Base-by-base conservation (phyloP, 163 green algal genomes). In the Prototheca wickerhamii region DNA sequence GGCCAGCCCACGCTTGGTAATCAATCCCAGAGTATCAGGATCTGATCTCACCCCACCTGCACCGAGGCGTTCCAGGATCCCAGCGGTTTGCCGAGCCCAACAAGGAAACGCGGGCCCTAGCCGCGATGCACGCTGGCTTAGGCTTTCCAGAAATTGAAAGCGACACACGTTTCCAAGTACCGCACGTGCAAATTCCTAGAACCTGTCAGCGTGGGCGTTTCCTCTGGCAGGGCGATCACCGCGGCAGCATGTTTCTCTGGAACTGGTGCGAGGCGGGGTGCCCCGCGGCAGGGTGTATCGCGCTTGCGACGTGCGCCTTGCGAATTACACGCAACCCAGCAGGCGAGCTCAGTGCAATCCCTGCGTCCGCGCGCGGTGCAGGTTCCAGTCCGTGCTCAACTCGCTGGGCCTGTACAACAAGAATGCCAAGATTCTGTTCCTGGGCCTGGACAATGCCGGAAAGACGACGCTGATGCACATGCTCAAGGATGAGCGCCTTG, bases 401-500 rank as follows among this genome's bases (percentile, higher is more conserved):
- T 88, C 79, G 8, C 75, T 99, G 32, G 93, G 93, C 21, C 80
- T 99, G 52, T 95, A 92, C 78, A 96, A 97, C 75, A 99, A 99
- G 80, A 95, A 97, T 70, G 94, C 92, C 34, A 99, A 99, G 79
- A 99, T 98, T 64, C 65, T 99, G 26, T 99, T 99, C 65, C 70
- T 99, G 74, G 90, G 90, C 35, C 76, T 96, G 32, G 90, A 96
- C 78, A 95, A 96, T 82, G 87, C 90, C 21, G 94, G 94, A 23
- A 99, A 99, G 65, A 99, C 94, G 21, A 99, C 94, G 10, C 76
- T 99, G 35, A 96, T 99, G 90, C 93, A 98, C 76, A 98, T 98
- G 94, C 79, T 99, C 8, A 98, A 97, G 76, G 93, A 98, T 64
- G 91, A 98, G 76, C 78, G 94, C 10, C 75, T 99, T 35, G 89